Evolutionary conservation across 2,329 filamentous ascomycete species (phyloP), one percentile per base, ranked within the genome.

Genomic region (Reticulascus tulasneorum): DNA sequence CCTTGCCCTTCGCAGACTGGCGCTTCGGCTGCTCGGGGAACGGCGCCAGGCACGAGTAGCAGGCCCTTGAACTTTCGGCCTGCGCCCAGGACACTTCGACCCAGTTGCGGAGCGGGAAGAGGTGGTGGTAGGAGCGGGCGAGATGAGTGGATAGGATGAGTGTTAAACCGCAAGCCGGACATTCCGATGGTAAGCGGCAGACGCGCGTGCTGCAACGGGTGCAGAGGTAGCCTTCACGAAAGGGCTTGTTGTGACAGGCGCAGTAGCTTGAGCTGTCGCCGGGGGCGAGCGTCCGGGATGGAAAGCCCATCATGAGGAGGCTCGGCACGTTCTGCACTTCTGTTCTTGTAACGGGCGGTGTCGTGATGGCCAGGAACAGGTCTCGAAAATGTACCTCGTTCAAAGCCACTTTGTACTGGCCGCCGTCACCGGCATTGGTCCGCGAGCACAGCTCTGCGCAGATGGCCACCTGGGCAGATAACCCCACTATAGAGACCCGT

Each of bases 281-380:
- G 3, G 79, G 72, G 35, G 87, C 86, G 11, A 93, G 78, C 3
- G 84, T 85, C 23, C 90, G 78, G 6, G 87, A 94, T 0, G 93
- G 93, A 54, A 98, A 98, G 5, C 93, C 93, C 91, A 98, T 98
- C 86, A 94, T 94, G 18, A 98, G 76, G 25, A 98, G 69, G 36
- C 76, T 80, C 2, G 78, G 73, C 8, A 71, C 71, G 42, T 68
- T 72, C 50, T 76, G 71, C 46, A 76, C 73, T 25, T 65, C 62
- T 4, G 81, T 77, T 36, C 86, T 79, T 10, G 89, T 86, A 13
- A 89, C 83, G 0, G 91, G 93, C 1, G 93, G 93, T 3, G 88
- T 96, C 1, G 93, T 97, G 30, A 85, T 79, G 13, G 81, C 82
- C 58, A 97, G 82, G 42, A 97, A 74, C n/a, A 97, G 73, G 52